Evolutionary conservation across 495 filamentous ascomycete species (phyloP).

Genomic region (Penicillium roqueforti): DNA sequence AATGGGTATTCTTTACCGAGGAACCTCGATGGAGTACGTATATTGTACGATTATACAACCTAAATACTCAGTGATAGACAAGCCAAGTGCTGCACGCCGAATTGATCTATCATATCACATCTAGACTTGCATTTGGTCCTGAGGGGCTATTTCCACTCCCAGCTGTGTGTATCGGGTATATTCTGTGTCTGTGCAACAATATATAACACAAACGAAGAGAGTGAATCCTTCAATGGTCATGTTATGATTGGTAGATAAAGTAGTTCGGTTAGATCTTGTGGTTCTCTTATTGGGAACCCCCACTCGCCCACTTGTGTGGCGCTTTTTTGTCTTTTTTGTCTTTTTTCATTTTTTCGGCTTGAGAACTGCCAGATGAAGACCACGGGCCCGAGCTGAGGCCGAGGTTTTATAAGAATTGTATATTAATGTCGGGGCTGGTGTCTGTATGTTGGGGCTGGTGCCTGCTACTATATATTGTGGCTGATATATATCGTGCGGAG

Average conservation of each 20-base stretch:
- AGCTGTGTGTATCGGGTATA: not conserved
- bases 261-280: not conserved
- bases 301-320: not conserved
- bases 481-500: too few relatives aligned
- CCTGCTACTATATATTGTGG: too few relatives aligned
- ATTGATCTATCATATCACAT: conserved; percentile 1
- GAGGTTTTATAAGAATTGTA: not conserved
- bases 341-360: not conserved
- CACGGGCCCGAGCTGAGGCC: not conserved
- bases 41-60: not conserved
- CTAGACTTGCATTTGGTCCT: not conserved
- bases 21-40: not conserved
- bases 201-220: not conserved
- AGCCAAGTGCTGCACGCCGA: not conserved
- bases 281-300: not conserved
- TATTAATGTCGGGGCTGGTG: not conserved
- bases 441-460: not conserved
- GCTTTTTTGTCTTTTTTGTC: not conserved
- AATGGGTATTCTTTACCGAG: not conserved
- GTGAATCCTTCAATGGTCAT: not conserved
- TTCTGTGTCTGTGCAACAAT: not conserved
- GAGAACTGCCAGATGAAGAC: not conserved
- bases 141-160: not conserved
- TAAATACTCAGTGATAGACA: too few relatives aligned
- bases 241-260: not conserved